Evolutionary conservation across 202 grass and related monocot genomes (phyloP), one percentile per base, ranked within the genome.

Genomic region (Panicum hallii): DNA sequence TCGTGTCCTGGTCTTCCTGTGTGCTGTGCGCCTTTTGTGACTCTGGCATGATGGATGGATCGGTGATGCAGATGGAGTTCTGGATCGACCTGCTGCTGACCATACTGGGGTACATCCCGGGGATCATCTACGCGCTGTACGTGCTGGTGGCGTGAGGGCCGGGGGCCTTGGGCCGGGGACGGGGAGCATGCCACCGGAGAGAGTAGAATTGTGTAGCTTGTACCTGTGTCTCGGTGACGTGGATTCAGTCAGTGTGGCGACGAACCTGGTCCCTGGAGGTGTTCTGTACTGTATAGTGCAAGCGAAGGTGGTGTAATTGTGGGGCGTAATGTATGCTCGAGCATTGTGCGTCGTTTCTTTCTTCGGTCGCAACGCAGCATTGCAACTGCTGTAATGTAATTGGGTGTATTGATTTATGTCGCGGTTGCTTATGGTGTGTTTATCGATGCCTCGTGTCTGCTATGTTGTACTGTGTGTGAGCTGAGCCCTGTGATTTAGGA

Each of bases 81-180:
- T 97, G 94, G 91, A 90, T 97, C 74, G 72, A 70, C 36, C 82
- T 97, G 47, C 64, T 97, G 85, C 77, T 97, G 72, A 94, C 94
- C 15, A 5, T 97, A 41, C 81, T 97, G 72, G 94, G 94, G 2
- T 97, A 92, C 89, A 92, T 97, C 6, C 94, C 94, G 5, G 94
- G 94, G 63, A 97, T 97, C 87, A 74, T 97, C 48, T 94, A 97
- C 85, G 94, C 94, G 0, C 4, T 97, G 45, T 97, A 90, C 62
- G 83, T 97, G n/a, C 80, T 94, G 34, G 91, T 97, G 82, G 90
- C 69, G 6, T 97, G 63, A 83, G 26, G 80, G 26, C 34, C 34
- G 26, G 26, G 26, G 26, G 26, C 26, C 26, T 26, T 26, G 26
- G 34, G 34, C 34, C 34, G 17, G n/a, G 41, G 26, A 26, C 26